These are phyloP conservation scores for Osmanthus fragrans DNA, from an alignment of 257 asterid genomes.

Conservation along the genomic window DNA sequence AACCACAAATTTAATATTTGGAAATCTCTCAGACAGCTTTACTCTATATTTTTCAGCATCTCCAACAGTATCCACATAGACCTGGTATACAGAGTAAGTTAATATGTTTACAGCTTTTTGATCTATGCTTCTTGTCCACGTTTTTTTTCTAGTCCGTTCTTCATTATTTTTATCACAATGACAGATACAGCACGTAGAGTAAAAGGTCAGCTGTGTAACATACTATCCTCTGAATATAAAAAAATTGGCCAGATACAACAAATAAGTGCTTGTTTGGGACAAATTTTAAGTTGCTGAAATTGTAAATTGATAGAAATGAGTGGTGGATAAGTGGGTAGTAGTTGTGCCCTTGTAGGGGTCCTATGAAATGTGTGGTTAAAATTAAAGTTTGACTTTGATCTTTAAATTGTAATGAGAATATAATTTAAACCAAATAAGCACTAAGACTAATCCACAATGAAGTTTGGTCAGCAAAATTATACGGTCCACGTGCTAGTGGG, in stretches of 20 bases:
- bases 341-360: too few relatives aligned
- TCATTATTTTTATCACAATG: neutral
- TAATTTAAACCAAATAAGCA: too few relatives aligned
- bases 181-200: neutral
- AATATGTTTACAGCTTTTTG: neutral
- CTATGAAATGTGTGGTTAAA: too few relatives aligned
- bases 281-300: too few relatives aligned
- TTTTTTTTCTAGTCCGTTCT: neutral
- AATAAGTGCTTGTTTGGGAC: neutral
- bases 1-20: slow-evolving; percentile 79
- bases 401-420: too few relatives aligned
- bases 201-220: neutral
- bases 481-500: neutral
- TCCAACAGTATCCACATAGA: slow-evolving; percentile 92
- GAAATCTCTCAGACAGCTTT: slow-evolving; percentile 80
- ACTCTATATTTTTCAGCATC: slow-evolving; percentile 89
- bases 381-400: too few relatives aligned
- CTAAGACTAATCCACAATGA: neutral
- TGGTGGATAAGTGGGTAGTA: too few relatives aligned
- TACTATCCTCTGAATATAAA: neutral
- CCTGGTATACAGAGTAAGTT: slow-evolving; percentile 44
- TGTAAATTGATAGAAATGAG: too few relatives aligned
- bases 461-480: neutral
- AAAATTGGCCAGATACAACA: neutral
- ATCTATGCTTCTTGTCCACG: neutral